Evolutionary conservation across 805 yeast genomes (phyloP).

Genomic region (Lachancea sp.): DNA sequence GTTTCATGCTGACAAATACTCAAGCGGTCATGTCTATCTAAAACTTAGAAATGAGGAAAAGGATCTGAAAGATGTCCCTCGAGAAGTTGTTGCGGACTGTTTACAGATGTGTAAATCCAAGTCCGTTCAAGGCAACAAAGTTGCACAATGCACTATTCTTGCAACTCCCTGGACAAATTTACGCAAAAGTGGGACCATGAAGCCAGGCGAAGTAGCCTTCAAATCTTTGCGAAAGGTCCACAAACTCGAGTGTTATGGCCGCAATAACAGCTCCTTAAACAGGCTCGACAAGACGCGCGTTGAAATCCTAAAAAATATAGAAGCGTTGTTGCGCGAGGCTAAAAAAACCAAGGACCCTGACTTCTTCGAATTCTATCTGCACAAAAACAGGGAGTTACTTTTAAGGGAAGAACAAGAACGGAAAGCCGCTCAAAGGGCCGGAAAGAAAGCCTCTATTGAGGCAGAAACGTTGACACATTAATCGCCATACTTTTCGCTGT

Average conservation of each 20-base stretch:
- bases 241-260: slow-evolving; percentile 45
- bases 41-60: slow-evolving; percentile 45
- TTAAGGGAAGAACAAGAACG: slow-evolving; percentile 21
- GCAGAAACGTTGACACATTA: neutral
- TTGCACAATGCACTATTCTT: slow-evolving; percentile 57
- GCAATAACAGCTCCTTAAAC: slow-evolving; percentile 55
- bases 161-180: slow-evolving; percentile 72
- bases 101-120: slow-evolving; percentile 73
- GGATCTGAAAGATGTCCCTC: slow-evolving; percentile 44
- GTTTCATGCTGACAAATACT: slow-evolving; percentile 75
- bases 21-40: slow-evolving; percentile 73
- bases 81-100: slow-evolving; percentile 45
- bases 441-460: slow-evolving; percentile 12
- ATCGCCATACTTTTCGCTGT: neutral
- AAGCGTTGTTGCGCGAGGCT: slow-evolving; percentile 24
- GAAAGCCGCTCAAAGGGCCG: slow-evolving; percentile 17
- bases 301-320: slow-evolving; percentile 39
- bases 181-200: slow-evolving; percentile 64
- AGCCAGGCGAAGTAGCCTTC: slow-evolving; percentile 72
- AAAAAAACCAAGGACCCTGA: slow-evolving; percentile 29
- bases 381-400: slow-evolving; percentile 16
- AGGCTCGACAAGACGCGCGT: slow-evolving; percentile 57
- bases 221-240: slow-evolving; percentile 50
- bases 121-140: slow-evolving; percentile 69
- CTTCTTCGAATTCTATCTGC: slow-evolving; percentile 18